phyloP scores from a whole-genome alignment of 129 eudicot genomes.

The Helianthus annuus region DNA sequence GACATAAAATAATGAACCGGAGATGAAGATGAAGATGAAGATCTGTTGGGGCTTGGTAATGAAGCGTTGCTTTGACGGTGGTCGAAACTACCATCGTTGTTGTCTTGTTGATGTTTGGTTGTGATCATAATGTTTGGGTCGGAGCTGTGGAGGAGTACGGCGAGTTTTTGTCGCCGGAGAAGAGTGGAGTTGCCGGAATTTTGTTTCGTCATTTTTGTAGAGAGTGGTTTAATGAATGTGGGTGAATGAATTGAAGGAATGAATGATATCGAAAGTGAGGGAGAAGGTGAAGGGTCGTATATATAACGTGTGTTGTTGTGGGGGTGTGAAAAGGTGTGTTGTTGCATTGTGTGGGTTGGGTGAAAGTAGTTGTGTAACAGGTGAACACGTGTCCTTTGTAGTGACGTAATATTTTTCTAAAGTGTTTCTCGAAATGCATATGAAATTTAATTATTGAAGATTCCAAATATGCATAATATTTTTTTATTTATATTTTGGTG shows the following conservation, averaged over 20 bases:
- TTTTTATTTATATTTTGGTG: neutral
- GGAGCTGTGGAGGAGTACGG: constrained; percentile 47
- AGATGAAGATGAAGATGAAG: constrained; percentile 33
- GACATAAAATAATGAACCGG: constrained; percentile 48
- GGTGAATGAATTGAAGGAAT: neutral
- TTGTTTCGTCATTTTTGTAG: constrained; percentile 13
- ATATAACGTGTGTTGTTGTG: neutral
- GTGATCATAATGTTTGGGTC: constrained; percentile 37
- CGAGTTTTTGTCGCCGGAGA: constrained; percentile 50
- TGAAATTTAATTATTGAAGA: neutral
- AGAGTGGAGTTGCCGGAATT: constrained; percentile 16
- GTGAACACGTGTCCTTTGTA: constrained; percentile 31
- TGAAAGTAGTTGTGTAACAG: constrained; percentile 18
- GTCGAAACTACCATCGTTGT: neutral
- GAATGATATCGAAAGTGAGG: constrained; percentile 13
- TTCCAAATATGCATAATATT: neutral
- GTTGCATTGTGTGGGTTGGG: constrained; percentile 6
- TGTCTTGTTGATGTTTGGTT: constrained; percentile 7
- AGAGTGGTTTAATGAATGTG: neutral
- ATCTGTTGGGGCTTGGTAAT: constrained; percentile 29
- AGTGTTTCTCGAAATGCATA: neutral
- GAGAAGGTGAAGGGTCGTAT: constrained; percentile 29
- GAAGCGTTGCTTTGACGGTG: constrained; percentile 44
- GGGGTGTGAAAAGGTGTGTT: constrained; percentile 12
- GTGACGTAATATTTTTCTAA: neutral